phyloP scores from a whole-genome alignment of 2,329 filamentous ascomycete species.

The Fusarium floridanum region DNA sequence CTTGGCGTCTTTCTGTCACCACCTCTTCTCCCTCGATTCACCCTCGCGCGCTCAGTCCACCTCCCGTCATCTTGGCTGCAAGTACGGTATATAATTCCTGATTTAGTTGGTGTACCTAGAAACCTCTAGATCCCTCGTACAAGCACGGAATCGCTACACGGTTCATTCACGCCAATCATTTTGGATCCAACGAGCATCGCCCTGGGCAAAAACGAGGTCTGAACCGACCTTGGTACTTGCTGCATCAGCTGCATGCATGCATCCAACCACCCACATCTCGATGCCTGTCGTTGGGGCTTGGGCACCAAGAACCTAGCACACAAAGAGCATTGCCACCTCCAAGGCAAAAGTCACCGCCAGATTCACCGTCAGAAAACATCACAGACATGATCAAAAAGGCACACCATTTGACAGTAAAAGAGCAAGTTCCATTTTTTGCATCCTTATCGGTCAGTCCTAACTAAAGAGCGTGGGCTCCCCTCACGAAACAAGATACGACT shows the following conservation, averaged over 20 bases:
- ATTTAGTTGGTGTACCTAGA: background rate
- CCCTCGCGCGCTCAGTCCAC: background rate
- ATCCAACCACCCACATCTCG: background rate
- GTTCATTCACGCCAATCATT: constrained; percentile 5
- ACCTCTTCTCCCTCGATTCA: constrained; percentile 13
- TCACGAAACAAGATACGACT: constrained; percentile 31
- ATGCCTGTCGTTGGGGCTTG: background rate
- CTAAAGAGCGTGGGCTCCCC: constrained; percentile 45
- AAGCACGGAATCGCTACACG: background rate
- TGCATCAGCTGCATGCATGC: background rate
- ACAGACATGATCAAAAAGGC: background rate
- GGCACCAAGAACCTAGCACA: background rate
- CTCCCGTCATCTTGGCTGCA: constrained; percentile 1
- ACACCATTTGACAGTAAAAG: constrained; percentile 8
- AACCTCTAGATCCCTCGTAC: background rate
- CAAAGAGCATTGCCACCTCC: background rate
- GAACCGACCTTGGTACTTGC: background rate
- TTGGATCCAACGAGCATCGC: background rate
- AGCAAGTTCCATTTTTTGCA: constrained; percentile 40
- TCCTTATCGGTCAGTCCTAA: constrained; percentile 41
- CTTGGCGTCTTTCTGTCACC: constrained; percentile 19
- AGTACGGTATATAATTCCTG: background rate
- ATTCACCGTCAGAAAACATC: background rate
- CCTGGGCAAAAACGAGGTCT: background rate
- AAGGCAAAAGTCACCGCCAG: background rate